These are phyloP conservation scores for Quercus engelmannii DNA, from an alignment of 306 rosid species.

Conservation along the genomic window DNA sequence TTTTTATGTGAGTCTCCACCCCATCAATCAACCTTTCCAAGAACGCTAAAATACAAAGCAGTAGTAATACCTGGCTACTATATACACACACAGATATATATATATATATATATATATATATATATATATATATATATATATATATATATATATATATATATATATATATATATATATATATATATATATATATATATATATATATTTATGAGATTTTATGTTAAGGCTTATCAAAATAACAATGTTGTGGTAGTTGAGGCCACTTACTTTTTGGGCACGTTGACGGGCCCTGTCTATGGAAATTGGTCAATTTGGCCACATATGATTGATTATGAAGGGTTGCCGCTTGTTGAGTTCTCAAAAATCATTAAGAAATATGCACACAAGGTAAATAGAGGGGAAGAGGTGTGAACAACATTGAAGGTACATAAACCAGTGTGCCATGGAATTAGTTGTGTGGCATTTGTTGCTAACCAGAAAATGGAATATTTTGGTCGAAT, in stretches of 20 bases:
- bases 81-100: no score
- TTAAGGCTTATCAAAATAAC: not conserved
- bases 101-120: no score
- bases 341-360: not conserved
- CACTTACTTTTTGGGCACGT: not conserved
- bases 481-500: slow-evolving; percentile 4
- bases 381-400: not conserved
- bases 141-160: no score
- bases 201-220: not conserved
- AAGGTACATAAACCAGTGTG: slow-evolving; percentile 22
- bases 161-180: no score
- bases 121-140: no score
- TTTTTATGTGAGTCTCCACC: slow-evolving; percentile 14
- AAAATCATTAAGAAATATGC: not conserved
- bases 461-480: not conserved
- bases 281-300: not conserved
- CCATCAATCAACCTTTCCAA: slow-evolving; percentile 25
- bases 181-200: no score
- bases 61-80: not conserved
- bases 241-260: not conserved
- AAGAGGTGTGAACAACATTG: not conserved
- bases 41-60: slow-evolving; percentile 28
- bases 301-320: not conserved
- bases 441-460: slow-evolving; percentile 2
- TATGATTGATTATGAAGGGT: not conserved